Evolutionary conservation across 306 rosid genomes (phyloP), one percentile per base, ranked within the genome.

Genomic region (Cucurbita ficifolia): DNA sequence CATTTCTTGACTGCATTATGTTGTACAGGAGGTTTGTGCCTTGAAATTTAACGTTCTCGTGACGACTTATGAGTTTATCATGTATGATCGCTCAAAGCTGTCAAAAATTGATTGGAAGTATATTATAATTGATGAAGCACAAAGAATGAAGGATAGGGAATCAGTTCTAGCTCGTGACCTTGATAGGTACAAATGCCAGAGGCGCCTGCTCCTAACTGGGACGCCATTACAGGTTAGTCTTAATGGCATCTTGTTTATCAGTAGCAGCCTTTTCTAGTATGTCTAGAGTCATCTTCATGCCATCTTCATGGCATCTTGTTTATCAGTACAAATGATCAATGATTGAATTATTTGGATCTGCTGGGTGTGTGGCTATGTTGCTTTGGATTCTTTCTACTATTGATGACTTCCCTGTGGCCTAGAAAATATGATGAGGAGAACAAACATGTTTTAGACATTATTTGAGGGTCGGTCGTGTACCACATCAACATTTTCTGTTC

Each of bases 1-100:
- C 60, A 48, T 51, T 81, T 39, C 40, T 11, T 64, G 78, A 12
- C 42, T 80, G 67, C 56, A 79, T 68, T 65, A 64, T 78, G 52
- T 75, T 76, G 60, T 36, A 52, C 79, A 95, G 97, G 96, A 84
- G 84, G 99, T 95, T 85, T 87, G 67, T 79, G 99, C 99, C 43
- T 52, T 91, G 97, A 95, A 95, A 73, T 95, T 95, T 77, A 95
- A 95, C 84, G 96, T 95, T 82, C 95, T 95, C 56, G 99, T 95
- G 86, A 95, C 99, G 45, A 95, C 99, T 76, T 95, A 95, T 75
- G 99, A 95, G 88, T 95, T 95, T 84, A 95, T 95, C 86, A 95
- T 95, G 99, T 95, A 91, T 79, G 99, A 95, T 78, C 99, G 99
- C 57, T 80, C 99, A 52, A 95, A 91, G 78, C 91, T 95, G 69